A percentile compares a stretch with the other conserved stretches of the same genome.
phyloP scores from a whole-genome alignment of 129 eudicot genomes.

The Lactuca saligna region DNA sequence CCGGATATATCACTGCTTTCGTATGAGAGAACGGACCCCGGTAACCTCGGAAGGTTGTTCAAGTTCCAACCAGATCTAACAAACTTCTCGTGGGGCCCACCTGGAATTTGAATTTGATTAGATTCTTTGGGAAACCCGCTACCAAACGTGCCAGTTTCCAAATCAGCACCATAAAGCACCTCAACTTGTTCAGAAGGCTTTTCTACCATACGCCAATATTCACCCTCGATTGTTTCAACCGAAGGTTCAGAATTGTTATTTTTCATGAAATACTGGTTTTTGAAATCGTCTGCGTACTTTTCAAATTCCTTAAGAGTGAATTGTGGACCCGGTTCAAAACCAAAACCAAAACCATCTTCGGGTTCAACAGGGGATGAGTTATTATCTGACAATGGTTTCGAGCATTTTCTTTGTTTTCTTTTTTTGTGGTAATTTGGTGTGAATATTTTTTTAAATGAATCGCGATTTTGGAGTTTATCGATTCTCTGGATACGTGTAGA shows the following conservation, averaged over 20 bases:
- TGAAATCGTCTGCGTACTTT: conserved; percentile 81
- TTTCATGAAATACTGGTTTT: conserved; percentile 64
- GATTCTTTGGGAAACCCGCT: conserved; percentile 81
- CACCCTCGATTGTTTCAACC: conserved; percentile 82
- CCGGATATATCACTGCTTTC: conserved; percentile 96
- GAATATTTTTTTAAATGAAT: conserved; percentile 48
- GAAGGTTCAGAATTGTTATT: conserved; percentile 58
- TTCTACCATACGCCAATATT: conserved; percentile 97
- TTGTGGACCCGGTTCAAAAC: conserved; percentile 95
- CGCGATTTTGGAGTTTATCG: conserved; percentile 89
- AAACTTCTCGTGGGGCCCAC: conserved; percentile 58
- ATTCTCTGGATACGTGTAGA: conserved; percentile 80
- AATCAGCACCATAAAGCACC: conserved; percentile 98
- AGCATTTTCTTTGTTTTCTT: conserved; percentile 78
- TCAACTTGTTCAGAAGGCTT: conserved; percentile 89
- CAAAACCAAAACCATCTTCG: conserved; percentile 48
- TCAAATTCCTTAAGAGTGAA: conserved; percentile 78
- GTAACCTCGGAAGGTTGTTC: conserved; percentile 90
- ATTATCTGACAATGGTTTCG: conserved; percentile 44
- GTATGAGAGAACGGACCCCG: conserved; percentile 82
- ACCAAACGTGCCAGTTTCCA: conserved; percentile 94
- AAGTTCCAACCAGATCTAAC: conserved; percentile 89
- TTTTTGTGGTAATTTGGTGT: conserved; percentile 48
- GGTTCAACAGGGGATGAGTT: conserved; percentile 43
- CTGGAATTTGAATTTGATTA: conserved; percentile 33